Conservation (phyloP, 2,329 filamentous ascomycete genomes). For the Nigrospora osmanthi region DNA sequence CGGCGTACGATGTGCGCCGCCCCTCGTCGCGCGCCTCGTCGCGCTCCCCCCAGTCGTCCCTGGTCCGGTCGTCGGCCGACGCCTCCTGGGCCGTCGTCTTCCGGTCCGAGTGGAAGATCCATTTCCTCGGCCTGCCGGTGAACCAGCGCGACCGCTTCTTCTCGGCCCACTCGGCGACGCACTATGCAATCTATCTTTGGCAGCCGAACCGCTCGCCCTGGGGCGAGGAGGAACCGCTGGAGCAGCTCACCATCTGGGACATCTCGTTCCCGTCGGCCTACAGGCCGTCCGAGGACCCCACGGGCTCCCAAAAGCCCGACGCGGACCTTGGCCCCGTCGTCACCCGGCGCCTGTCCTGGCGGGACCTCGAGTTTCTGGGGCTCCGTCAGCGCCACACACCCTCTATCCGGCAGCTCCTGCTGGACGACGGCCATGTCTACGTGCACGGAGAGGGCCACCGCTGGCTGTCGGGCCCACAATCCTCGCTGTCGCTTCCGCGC, state of each 20-base stretch:
- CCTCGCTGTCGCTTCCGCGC: conserved; percentile 27
- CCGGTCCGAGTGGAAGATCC: conserved; percentile 53
- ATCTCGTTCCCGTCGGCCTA: conserved; percentile 41
- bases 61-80: conserved; percentile 1
- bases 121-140: conserved; percentile 46
- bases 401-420: conserved; percentile 36
- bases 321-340: conserved; percentile 30
- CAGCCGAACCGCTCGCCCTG: conserved; percentile 48
- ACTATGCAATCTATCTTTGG: conserved; percentile 57
- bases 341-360: conserved; percentile 39
- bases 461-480: conserved; percentile 38
- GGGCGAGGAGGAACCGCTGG: conserved; percentile 48
- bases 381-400: conserved; percentile 45
- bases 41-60: conserved; percentile 4
- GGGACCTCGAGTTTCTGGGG: conserved; percentile 42
- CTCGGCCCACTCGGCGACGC: conserved; percentile 48
- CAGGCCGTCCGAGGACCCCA: conserved; percentile 41
- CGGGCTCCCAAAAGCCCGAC: conserved; percentile 26
- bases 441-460: conserved; percentile 48
- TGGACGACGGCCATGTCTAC: conserved; percentile 45
- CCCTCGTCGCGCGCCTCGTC: conserved; percentile 3
- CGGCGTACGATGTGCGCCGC: conserved; percentile 42
- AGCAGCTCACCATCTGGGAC: conserved; percentile 52
- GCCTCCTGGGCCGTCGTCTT: conserved; percentile 35
- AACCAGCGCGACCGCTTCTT: conserved; percentile 53